A percentile compares a stretch with the other conserved stretches of the same genome.
phyloP scores from a whole-genome alignment of 2,329 filamentous ascomycete species.

The Penicillium sp. region DNA sequence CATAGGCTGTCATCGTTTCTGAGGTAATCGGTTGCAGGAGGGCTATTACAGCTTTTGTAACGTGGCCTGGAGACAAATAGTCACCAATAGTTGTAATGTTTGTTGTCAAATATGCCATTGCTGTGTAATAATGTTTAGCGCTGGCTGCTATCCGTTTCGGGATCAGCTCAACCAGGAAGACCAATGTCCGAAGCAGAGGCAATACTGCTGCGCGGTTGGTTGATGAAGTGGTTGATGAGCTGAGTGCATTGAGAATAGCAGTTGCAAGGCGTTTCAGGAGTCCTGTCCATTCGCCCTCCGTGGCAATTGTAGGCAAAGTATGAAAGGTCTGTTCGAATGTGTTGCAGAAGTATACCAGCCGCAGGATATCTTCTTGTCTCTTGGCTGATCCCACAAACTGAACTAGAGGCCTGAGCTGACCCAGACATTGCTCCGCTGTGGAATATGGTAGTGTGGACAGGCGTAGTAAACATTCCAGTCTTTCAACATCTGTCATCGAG shows the following conservation, averaged over 20 bases:
- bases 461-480: slow-evolving; percentile 27
- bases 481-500: slow-evolving; percentile 3
- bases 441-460: slow-evolving; percentile 33
- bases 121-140: slow-evolving; percentile 41
- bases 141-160: slow-evolving; percentile 43
- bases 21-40: slow-evolving; percentile 46
- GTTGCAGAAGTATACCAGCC: slow-evolving; percentile 48
- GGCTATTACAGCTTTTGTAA: slow-evolving; percentile 42
- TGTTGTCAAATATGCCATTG: slow-evolving; percentile 39
- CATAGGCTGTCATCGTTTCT: slow-evolving; percentile 47
- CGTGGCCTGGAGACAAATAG: slow-evolving; percentile 26
- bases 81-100: slow-evolving; percentile 21
- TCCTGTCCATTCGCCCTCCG: slow-evolving; percentile 44
- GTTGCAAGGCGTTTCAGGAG: slow-evolving; percentile 41
- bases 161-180: slow-evolving; percentile 40
- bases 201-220: slow-evolving; percentile 23
- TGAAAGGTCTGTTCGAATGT: slow-evolving; percentile 43
- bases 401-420: slow-evolving; percentile 65
- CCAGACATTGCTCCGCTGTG: slow-evolving; percentile 42
- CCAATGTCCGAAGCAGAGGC: slow-evolving; percentile 37
- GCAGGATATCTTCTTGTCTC: slow-evolving; percentile 39
- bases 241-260: slow-evolving; percentile 37
- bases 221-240: slow-evolving; percentile 15
- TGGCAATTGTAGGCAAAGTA: slow-evolving; percentile 38
- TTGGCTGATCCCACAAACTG: slow-evolving; percentile 62